Percentiles rank a stretch among this genome's conserved stretches.
Evolutionary conservation across 331 rosid species (phyloP).

Genomic region (Quercus phellos): DNA sequence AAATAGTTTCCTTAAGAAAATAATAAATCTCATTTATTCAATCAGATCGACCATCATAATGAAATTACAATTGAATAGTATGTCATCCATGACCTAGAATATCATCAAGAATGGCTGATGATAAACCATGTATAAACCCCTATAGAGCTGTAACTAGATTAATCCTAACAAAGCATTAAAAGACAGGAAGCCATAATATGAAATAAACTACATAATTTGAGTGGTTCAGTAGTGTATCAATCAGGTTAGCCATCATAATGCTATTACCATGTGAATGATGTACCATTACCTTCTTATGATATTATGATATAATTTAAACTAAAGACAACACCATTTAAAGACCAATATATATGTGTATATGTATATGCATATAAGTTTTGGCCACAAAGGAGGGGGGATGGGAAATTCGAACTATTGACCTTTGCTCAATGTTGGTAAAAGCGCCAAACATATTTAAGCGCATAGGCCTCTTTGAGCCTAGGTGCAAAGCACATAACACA

Average conservation of each 20-base stretch:
- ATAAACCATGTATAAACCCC: conserved; percentile 5
- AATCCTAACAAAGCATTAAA: conserved; percentile 3
- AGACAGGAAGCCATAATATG: not conserved
- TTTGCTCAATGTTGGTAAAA: too few species aligned
- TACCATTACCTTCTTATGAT: not conserved
- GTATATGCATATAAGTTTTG: too few species aligned
- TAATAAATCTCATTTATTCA: not conserved
- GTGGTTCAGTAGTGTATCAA: not conserved
- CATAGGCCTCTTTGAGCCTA: too few species aligned
- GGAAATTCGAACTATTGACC: too few species aligned
- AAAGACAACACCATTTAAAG: not conserved
- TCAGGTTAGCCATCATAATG: not conserved
- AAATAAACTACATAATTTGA: not conserved
- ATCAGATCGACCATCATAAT: conserved; percentile 1
- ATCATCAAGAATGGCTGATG: conserved; percentile 9
- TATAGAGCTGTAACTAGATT: conserved; percentile 4
- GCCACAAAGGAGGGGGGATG: too few species aligned
- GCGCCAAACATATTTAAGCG: too few species aligned
- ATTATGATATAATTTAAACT: not conserved
- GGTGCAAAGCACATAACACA: too few species aligned
- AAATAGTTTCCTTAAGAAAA: not conserved
- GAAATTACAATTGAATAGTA: not conserved
- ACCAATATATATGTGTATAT: not conserved
- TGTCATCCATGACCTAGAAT: not conserved
- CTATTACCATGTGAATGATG: not conserved